Conservation (phyloP, 2,329 filamentous ascomycete genomes). For the Apiospora sp. region DNA sequence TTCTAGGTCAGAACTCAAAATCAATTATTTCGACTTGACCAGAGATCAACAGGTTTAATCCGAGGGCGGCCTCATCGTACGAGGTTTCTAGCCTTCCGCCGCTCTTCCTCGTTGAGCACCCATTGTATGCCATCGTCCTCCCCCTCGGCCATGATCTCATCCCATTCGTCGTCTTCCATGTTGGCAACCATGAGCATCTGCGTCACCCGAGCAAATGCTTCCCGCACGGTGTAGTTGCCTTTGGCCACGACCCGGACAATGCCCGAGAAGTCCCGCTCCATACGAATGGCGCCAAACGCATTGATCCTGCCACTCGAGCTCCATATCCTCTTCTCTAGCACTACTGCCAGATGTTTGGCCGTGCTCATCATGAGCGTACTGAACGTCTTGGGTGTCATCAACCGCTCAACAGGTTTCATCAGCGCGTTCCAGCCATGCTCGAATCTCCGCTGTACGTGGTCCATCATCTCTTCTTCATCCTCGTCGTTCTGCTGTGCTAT, state of each 20-base stretch:
- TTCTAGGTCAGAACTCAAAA: neutral
- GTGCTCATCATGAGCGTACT: conserved; percentile 78
- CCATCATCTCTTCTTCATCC: conserved; percentile 62
- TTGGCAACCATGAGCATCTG: conserved; percentile 79
- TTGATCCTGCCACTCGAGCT: conserved; percentile 81
- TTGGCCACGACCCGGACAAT: conserved; percentile 67
- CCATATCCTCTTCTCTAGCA: conserved; percentile 89
- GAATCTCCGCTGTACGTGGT: conserved; percentile 81
- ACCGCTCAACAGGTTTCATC: conserved; percentile 82
- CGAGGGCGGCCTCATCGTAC: conserved; percentile 44
- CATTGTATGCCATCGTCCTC: conserved; percentile 67
- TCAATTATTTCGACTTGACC: conserved; percentile 14
- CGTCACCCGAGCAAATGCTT: conserved; percentile 70
- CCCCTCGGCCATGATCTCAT: conserved; percentile 61
- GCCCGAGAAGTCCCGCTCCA: conserved; percentile 76
- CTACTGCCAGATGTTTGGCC: conserved; percentile 75
- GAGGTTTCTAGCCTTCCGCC: conserved; percentile 68
- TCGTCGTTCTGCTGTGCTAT: conserved; percentile 62
- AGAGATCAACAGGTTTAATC: conserved; percentile 11
- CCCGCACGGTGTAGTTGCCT: conserved; percentile 72
- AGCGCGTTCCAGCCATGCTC: conserved; percentile 86
- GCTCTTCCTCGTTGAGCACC: conserved; percentile 69
- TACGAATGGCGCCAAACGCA: conserved; percentile 73
- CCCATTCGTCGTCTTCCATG: conserved; percentile 86
- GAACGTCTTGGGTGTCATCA: conserved; percentile 82